Base-by-base conservation (phyloP, 495 filamentous ascomycete species). In the Penicillium cosmopolitanum region DNA sequence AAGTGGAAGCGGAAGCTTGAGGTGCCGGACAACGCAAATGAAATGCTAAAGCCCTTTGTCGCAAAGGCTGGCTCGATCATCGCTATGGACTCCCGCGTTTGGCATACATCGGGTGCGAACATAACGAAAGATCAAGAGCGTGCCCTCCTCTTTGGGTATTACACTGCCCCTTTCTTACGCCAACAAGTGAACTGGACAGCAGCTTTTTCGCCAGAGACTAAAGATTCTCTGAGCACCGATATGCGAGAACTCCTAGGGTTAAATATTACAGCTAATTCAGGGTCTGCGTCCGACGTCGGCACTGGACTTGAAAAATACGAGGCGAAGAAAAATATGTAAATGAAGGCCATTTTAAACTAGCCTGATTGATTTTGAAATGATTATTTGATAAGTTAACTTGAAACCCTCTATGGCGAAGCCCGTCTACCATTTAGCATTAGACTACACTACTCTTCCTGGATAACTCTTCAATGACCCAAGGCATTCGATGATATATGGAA, bases 111-210 rank as follows among this genome's bases (percentile, higher is more conserved):
- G 15, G 42, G 42, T 21, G 8, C 7, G 8, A 46, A 46, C 16
- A n/a, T 46, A 5, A 46, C 42, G 42, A 19, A 16, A 10, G 42
- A 46, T 21, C 42, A 46, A n/a, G 42, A 46, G 12, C 13, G 42
- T 9, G 42, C 15, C 2, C 16, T 46, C 9, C 42, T 46, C 1
- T 46, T 46, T 46, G 42, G 42, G 42, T 46, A 18, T 19, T 46
- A 46, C 6, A 46, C 42, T 16, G 8, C 2, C 4, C 16, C 42
- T 15, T 46, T 46, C 16, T 46, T 46, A 13, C 12, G 42, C 7
- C 42, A 46, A 13, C 42, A 46, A n/a, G 42, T 46, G 4, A 46
- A 46, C 16, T 46, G 42, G 16, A 46, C 42, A n/a, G 42, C 42
- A 4, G 42, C 18, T 2, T 21, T n/a, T 10, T 11, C 12, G 42